phyloP scores from a whole-genome alignment of 345 rosid genomes.

The Turritis glabra region DNA sequence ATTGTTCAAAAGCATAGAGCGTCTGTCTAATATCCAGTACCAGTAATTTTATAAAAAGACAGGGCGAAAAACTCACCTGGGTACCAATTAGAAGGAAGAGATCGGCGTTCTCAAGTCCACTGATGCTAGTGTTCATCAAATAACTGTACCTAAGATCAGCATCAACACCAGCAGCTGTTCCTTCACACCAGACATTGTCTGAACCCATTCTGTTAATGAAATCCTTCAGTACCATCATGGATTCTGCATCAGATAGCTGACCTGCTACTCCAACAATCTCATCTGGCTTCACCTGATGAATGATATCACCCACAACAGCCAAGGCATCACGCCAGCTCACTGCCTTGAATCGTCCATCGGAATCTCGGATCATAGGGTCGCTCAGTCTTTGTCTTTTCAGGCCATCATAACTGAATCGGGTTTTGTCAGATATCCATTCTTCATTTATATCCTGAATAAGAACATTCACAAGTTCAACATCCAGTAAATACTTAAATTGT shows the following conservation, averaged over 20 bases:
- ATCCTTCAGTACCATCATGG: conserved; percentile 98
- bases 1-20: background rate
- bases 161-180: conserved; percentile 68
- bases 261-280: conserved; percentile 94
- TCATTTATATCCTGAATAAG: conserved; percentile 89
- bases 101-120: conserved; percentile 94
- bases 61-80: conserved; percentile 52
- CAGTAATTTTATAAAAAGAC: background rate
- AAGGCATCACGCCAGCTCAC: conserved; percentile 98
- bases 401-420: conserved; percentile 94
- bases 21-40: background rate
- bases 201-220: conserved; percentile 94
- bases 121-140: conserved; percentile 84
- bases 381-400: conserved; percentile 97
- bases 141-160: conserved; percentile 95
- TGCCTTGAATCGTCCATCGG: conserved; percentile 86
- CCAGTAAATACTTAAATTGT: background rate
- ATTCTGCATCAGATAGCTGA: conserved; percentile 91
- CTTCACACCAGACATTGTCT: conserved; percentile 91
- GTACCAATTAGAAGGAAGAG: conserved; percentile 93
- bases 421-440: conserved; percentile 99
- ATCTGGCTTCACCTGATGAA: conserved; percentile 73
- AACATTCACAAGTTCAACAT: conserved; percentile 21
- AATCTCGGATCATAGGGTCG: conserved; percentile 95
- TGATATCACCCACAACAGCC: conserved; percentile 82